Evolutionary conservation across 2,329 filamentous ascomycete genomes (phyloP).

Genomic region (Cordyceps militaris): DNA sequence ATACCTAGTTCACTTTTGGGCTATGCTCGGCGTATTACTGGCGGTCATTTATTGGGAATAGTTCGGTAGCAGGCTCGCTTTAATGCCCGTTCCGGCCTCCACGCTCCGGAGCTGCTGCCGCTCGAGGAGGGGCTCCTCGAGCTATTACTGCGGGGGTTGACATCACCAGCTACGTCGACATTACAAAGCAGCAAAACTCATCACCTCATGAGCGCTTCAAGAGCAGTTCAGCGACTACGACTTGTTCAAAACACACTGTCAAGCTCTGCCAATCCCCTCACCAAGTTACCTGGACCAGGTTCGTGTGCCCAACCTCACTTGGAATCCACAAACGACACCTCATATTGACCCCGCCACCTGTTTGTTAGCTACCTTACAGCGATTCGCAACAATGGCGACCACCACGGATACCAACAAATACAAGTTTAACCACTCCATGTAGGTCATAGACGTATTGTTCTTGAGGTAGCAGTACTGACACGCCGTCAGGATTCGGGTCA

Average conservation of each 20-base stretch:
- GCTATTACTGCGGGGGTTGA: slow-evolving; percentile 8
- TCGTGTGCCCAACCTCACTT: not conserved
- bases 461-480: slow-evolving; percentile 10
- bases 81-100: not conserved
- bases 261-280: not conserved
- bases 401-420: slow-evolving; percentile 71
- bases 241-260: slow-evolving; percentile 9
- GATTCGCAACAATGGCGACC: slow-evolving; percentile 51
- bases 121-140: not conserved
- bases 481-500: slow-evolving; percentile 71
- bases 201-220: slow-evolving; percentile 12
- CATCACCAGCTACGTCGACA: slow-evolving; percentile 8
- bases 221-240: slow-evolving; percentile 13
- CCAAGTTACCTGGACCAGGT: not conserved
- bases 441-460: slow-evolving; percentile 20
- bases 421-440: slow-evolving; percentile 87
- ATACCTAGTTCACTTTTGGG: not conserved
- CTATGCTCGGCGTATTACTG: not conserved
- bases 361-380: not conserved
- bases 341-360: not conserved
- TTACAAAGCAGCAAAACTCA: slow-evolving; percentile 4
- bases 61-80: not conserved
- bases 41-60: not conserved
- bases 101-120: not conserved
- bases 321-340: not conserved